phyloP scores from a whole-genome alignment of 108 stramenopile species.

The Chaetoceros muelleri region DNA sequence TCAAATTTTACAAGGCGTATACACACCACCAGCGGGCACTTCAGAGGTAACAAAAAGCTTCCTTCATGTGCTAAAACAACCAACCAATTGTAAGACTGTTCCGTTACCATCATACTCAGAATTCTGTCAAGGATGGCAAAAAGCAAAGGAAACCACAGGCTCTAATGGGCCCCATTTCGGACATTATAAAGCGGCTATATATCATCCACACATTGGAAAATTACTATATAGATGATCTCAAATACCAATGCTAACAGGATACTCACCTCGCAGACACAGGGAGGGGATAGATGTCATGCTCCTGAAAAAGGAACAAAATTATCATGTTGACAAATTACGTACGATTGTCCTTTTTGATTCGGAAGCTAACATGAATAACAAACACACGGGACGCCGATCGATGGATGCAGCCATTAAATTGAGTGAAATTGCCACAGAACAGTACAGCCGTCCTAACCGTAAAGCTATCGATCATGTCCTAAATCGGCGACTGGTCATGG shows the following conservation, averaged over 20 bases:
- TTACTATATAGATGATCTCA: neutral
- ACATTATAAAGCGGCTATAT: neutral
- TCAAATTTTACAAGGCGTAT: neutral
- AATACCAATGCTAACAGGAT: constrained; percentile 3
- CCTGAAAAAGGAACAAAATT: constrained; percentile 4
- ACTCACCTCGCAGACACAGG: neutral
- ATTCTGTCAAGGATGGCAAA: neutral
- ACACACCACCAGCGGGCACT: neutral
- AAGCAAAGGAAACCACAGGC: neutral
- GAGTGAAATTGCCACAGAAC: constrained; percentile 2
- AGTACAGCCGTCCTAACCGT: neutral
- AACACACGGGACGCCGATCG: neutral
- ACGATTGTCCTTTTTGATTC: constrained; percentile 5
- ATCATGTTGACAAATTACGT: neutral
- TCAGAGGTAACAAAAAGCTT: neutral
- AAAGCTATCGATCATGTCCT: neutral
- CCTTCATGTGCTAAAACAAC: neutral
- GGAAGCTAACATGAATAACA: constrained; percentile 6
- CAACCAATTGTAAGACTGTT: neutral
- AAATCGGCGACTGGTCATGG: neutral
- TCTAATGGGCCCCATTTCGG: neutral
- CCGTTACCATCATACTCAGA: neutral
- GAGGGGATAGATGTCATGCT: constrained; percentile 4
- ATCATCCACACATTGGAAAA: neutral
- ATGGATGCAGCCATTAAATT: neutral